Evolutionary conservation across 2,329 filamentous ascomycete genomes (phyloP), one percentile per base, ranked within the genome.

Genomic region (Colletotrichum paranaense): DNA sequence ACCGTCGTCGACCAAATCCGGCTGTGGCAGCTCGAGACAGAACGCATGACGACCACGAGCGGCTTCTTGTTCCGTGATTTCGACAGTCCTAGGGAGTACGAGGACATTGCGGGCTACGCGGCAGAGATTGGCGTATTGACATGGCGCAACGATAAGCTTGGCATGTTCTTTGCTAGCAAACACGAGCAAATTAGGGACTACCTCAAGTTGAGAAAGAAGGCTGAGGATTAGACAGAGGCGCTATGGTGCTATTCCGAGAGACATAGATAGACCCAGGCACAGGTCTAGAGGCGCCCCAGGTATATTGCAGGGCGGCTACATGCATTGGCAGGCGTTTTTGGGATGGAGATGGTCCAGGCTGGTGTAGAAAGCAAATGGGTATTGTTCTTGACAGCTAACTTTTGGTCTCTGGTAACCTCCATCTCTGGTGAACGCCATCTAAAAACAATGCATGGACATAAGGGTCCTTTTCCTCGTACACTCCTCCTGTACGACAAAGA

Each of bases 1-100:
- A 98, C 97, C 0, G 97, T 99, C 19, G 94, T 98, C 75, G 97
- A 99, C 83, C 97, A 99, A 86, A 98, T 99, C 78, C 90, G 95
- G 2, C 90, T 99, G 24, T 99, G 97, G 97, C 96, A 99, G 85
- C 92, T 98, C 65, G 97, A 99, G 83, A 95, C 96, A 76, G 97
- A 99, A 85, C 90, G 97, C 63, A 97, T 99, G 90, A 94, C 93
- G 81, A 91, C 94, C 1, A 95, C 92, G 5, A 86, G 89, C 1
- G 97, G 97, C 0, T 98, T 95, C 81, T 82, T 98, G 32, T 97
- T 99, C 86, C 93, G 93, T 79, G 96, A 98, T 75, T 98, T 98
- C 79, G 90, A 91, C 56, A 91, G 88, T 38, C 85, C 88, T 64
- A 88, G 88, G 68, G 93, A 95, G 80, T 97, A 94, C 80, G 86